Conservation (phyloP, 2,329 filamentous ascomycete genomes). For the Coleophoma eucalyptorum region DNA sequence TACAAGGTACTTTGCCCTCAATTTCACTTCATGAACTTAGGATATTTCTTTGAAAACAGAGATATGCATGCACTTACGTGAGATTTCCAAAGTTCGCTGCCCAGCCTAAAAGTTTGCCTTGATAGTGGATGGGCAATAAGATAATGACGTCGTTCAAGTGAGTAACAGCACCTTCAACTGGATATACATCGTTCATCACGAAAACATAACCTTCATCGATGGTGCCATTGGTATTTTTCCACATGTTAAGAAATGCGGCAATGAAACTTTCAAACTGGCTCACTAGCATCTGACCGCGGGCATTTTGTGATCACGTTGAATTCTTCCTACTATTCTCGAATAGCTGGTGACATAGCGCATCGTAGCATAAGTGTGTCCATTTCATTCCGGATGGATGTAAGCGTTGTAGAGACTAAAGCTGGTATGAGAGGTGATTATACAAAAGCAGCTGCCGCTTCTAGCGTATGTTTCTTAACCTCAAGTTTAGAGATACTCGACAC, state of each 20-base stretch:
- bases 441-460: constrained; percentile 27
- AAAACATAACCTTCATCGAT: constrained; percentile 47
- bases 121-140: constrained; percentile 40
- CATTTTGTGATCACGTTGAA: constrained; percentile 49
- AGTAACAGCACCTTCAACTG: constrained; percentile 43
- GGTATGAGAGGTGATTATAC: constrained; percentile 37
- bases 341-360: constrained; percentile 45
- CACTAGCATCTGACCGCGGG: constrained; percentile 43
- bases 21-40: constrained; percentile 21
- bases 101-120: constrained; percentile 41
- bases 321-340: constrained; percentile 47
- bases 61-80: constrained; percentile 20
- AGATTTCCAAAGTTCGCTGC: constrained; percentile 47
- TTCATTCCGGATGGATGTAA: constrained; percentile 42
- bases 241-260: constrained; percentile 39
- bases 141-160: constrained; percentile 48
- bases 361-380: constrained; percentile 49
- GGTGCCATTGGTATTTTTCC: constrained; percentile 31
- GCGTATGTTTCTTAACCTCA: constrained; percentile 25
- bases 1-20: constrained; percentile 43
- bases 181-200: constrained; percentile 46
- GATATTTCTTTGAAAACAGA: not conserved
- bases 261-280: constrained; percentile 49
- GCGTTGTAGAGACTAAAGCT: constrained; percentile 38
- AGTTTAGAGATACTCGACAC: constrained; percentile 20